Evolutionary conservation across 208 protist species (phyloP), one percentile per base, ranked within the genome.

Genomic region (Acanthamoeba lenticulata): DNA sequence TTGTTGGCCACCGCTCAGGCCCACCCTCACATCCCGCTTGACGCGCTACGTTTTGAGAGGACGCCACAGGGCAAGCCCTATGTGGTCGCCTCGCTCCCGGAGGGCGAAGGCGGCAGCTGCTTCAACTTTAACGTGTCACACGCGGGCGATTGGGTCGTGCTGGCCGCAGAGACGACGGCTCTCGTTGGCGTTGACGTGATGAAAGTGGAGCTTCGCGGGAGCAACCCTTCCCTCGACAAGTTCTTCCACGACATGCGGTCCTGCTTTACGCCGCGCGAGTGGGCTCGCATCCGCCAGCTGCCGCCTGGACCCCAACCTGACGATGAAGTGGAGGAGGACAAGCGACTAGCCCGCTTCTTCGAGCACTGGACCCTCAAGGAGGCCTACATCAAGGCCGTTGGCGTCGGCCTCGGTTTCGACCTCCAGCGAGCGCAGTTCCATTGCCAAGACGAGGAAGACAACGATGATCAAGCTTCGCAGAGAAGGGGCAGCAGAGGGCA

Each of bases 81-180:
- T 44, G 21, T 67, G 17, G 34, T 36, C 85, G 3, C 42, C 3
- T 11, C 21, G 74, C 6, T 3, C 19, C 6, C 0, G 4, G 74
- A 19, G 2, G 72, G 32, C 11, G 40, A 42, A 38, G n/a, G 24
- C 67, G 29, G 42, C 6, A 11, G 29, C 15, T 32, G 42, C 27
- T 90, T 90, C 85, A 90, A 90, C 85, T 93, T 93, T 60, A 93
- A 93, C 60, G 44, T 93, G 29, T 93, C 89, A 34, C 89, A 93
- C n/a, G 89, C 40, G 6, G 89, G 89, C n/a, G 89, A 93, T 13
- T 93, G 89, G 89, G 89, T 93, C 17, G 89, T 93, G 62, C 38
- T 93, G 24, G 65, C 89, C 40, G 21, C 89, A 3, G 62, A 93
- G 89, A n/a, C 38, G 42, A 79, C 19, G n/a, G 57, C 36, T 47